Conservation (phyloP, 495 filamentous ascomycete genomes). For the Penicillium flavigenum region DNA sequence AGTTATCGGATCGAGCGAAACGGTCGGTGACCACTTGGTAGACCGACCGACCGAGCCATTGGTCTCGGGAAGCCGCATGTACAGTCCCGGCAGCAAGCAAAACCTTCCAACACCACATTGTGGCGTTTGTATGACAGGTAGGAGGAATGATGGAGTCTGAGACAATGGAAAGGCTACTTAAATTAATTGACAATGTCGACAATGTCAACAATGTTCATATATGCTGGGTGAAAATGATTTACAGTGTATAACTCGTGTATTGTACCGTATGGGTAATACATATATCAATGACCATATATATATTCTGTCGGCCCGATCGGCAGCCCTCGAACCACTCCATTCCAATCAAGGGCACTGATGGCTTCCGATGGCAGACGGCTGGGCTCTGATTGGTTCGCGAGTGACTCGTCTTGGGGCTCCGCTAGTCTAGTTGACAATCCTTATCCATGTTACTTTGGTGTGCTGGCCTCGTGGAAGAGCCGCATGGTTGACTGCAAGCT, state of each 20-base stretch:
- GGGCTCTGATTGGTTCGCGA: no score
- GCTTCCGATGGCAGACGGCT: no score
- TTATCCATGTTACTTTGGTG: no score
- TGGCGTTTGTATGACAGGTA: conserved; percentile 15
- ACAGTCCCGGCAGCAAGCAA: conserved; percentile 16
- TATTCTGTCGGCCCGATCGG: conserved; percentile 20
- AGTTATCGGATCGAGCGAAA: conserved; percentile 61
- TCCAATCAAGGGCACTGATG: neutral
- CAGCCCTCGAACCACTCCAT: neutral
- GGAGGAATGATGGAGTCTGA: neutral
- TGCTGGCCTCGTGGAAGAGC: no score
- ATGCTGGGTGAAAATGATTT: neutral
- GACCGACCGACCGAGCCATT: conserved; percentile 19
- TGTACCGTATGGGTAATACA: conserved; percentile 5
- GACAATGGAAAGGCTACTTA: conserved; percentile 5
- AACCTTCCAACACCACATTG: conserved; percentile 16
- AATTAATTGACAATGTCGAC: neutral
- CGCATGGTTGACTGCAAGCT: no score
- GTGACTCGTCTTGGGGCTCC: no score
- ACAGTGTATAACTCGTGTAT: neutral
- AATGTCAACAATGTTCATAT: conserved; percentile 5
- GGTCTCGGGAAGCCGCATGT: conserved; percentile 18
- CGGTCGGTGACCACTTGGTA: conserved; percentile 70
- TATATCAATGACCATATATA: neutral
- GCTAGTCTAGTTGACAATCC: no score